Evolutionary conservation across 306 rosid genomes (phyloP), one percentile per base, ranked within the genome.

Genomic region (Vachellia pachyceras): DNA sequence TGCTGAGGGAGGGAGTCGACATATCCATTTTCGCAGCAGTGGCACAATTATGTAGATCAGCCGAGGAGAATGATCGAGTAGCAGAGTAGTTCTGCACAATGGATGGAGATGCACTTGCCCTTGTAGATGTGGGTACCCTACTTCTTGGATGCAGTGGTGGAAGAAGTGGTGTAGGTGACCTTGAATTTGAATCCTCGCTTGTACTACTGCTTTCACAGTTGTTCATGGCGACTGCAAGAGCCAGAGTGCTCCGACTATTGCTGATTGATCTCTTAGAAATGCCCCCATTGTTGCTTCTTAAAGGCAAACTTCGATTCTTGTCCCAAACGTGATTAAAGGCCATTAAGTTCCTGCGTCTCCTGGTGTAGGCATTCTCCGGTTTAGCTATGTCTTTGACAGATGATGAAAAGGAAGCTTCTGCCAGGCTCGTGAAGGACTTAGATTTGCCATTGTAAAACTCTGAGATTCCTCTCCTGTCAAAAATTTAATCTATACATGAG

Each of bases 381-480:
- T 95, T 95, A 11, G 81, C 91, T 45, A 93, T 87, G 75, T 89
- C 98, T 71, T 89, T 87, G 20, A 88, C 63, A 0, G 90, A 86
- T 45, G 89, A 76, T 12, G 85, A 54, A 25, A 85, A 22, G 5
- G 88, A 72, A 7, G 92, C 97, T 50, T 88, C 98, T 22, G 78
- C 87, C 37, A 95, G 82, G 80, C 88, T 90, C 0, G 97, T 87
- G 86, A 82, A 95, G 45, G 99, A 95, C 76, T 90, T 95, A 0
- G 99, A 93, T 79, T 91, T 93, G 8, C 95, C 97, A 80, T 54
- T 85, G 35, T 93, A 95, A 80, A 90, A 93, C 13, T 85, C 85
- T 7, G 99, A 95, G 63, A 93, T 93, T 23, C 99, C 90, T 88
- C 87, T 90, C 84, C 99, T 95, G 93, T 89, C 85, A 80, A 40